Evolutionary conservation across 768 basidiomycete species (phyloP), one percentile per base, ranked within the genome.

Genomic region (Guyanaporus albipodus): DNA sequence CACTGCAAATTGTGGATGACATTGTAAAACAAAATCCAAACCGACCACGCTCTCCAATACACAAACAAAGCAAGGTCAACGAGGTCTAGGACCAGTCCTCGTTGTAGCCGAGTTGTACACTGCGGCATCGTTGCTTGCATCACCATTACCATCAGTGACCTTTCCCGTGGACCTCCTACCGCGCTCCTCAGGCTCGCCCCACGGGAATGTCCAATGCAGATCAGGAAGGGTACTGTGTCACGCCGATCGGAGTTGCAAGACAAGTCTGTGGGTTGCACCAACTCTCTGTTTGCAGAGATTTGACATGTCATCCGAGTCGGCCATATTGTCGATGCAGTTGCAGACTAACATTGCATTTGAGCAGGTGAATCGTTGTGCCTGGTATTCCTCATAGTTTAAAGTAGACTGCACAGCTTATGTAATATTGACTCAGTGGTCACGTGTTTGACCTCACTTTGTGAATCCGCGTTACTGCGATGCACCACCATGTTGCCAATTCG

Each of bases 1-100:
- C 71, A 71, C 72, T 76, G 76, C 83, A 85, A 85, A 85, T 79
- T 72, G 69, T 77, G 66, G 71, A 83, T 75, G 80, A 83, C 82
- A 81, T 70, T 72, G 74, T 80, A 83, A 83, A 82, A 85, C 83
- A 86, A 80, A 73, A 72, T 68, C 65, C 65, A 66, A 66, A 66
- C 67, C 65, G 58, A 67, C 64, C 65, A 66, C 67, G 65, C 64
- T 68, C 64, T 68, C 65, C 64, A 66, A 66, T 68, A 66, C 65
- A 66, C 65, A 68, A 68, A 66, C 65, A 66, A 66, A 66, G 67
- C 49, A 48, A 53, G 38, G 38, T 3, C 33, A 19, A 31, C 31
- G 38, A 40, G 17, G 28, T 29, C 18, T 15, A 37, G 6, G 27
- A 33, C n/a, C 21, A 2, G 14, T 4, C 19, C 9, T 5, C 19